phyloP scores from a whole-genome alignment of 352 stramenopile genomes.

The Sclerospora graminicola region DNA sequence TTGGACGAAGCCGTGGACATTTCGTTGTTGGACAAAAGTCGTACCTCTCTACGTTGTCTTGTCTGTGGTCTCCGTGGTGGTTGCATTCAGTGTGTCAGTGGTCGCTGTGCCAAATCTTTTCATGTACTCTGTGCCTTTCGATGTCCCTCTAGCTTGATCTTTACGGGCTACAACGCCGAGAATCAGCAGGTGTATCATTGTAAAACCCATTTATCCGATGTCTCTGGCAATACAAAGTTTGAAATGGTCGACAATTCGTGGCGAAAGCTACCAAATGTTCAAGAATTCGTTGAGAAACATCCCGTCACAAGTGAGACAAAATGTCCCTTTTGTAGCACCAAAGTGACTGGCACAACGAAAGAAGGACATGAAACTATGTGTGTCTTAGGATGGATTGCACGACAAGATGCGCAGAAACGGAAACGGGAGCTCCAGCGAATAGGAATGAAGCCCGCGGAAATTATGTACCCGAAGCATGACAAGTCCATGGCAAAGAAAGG shows the following conservation, averaged over 20 bases:
- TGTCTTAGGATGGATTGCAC: slow-evolving; percentile 43
- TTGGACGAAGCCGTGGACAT: slow-evolving; percentile 63
- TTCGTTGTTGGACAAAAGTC: slow-evolving; percentile 47
- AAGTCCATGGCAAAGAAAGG: slow-evolving; percentile 23
- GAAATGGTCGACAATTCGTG: slow-evolving; percentile 66
- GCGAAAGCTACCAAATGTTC: slow-evolving; percentile 19
- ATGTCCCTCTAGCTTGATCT: slow-evolving; percentile 51
- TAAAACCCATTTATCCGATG: slow-evolving; percentile 60
- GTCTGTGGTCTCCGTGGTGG: slow-evolving; percentile 74
- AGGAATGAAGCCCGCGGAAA: slow-evolving; percentile 22
- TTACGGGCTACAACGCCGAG: slow-evolving; percentile 71
- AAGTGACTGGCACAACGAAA: slow-evolving; percentile 28
- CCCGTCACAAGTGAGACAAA: slow-evolving; percentile 20
- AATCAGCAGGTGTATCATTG: slow-evolving; percentile 82
- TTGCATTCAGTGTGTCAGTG: slow-evolving; percentile 84
- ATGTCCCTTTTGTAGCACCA: slow-evolving; percentile 49
- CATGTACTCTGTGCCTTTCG: slow-evolving; percentile 78
- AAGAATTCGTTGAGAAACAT: slow-evolving; percentile 17
- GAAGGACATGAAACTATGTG: slow-evolving; percentile 53
- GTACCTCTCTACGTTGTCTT: slow-evolving; percentile 61
- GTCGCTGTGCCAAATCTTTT: slow-evolving; percentile 71
- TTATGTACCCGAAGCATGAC: slow-evolving; percentile 27
- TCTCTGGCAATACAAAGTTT: slow-evolving; percentile 33
- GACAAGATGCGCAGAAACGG: slow-evolving; percentile 28
- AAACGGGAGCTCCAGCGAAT: slow-evolving; percentile 27